Evolutionary conservation across 345 rosid genomes (phyloP), one percentile per base, ranked within the genome.

Genomic region (Raphanus sativus): DNA sequence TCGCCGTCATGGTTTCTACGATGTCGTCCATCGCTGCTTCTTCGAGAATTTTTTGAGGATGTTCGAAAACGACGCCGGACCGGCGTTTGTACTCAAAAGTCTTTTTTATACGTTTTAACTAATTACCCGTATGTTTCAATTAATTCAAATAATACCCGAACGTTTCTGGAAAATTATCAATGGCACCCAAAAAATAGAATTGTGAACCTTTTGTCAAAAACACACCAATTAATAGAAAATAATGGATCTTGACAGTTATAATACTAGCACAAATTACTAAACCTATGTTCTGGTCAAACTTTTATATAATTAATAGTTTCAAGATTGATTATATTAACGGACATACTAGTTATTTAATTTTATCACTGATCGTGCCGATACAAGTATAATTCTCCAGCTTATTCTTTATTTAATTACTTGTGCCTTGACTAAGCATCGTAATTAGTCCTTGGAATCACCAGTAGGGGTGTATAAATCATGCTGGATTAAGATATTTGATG

Each of bases 1-100:
- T 48, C 69, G 69, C 4, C 77, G 65, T 65, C 78, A 52, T 62
- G 6, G 70, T 28, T 62, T 78, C 82, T 73, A 60, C 65, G 70
- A 67, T 65, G 59, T 9, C 70, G 70, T 67, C 36, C 82, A 73
- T 73, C 33, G 55, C 30, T 70, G 45, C 0, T 52, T 62, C 33
- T 34, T 29, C 64, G 1, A 42, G 17, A 48, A 32, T 0, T 50
- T 21, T 61, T 61, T 69, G 0, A 48, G 32, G 65, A n/a, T 50
- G 55, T 2, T 28, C 3, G 0, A 25, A 1, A 66, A 78, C 73
- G 81, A 72, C 77, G 77, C 34, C 72, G 66, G 29, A 55, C 25
- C 1, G 13, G 24, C 12, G 0, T 38, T 75, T 25, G 32, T 50
- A 8, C 6, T 2, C 34, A n/a, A n/a, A n/a, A n/a, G 3, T 26